Evolutionary conservation across 1,139 yeast genomes (phyloP).

Genomic region (Taphrina populina): DNA sequence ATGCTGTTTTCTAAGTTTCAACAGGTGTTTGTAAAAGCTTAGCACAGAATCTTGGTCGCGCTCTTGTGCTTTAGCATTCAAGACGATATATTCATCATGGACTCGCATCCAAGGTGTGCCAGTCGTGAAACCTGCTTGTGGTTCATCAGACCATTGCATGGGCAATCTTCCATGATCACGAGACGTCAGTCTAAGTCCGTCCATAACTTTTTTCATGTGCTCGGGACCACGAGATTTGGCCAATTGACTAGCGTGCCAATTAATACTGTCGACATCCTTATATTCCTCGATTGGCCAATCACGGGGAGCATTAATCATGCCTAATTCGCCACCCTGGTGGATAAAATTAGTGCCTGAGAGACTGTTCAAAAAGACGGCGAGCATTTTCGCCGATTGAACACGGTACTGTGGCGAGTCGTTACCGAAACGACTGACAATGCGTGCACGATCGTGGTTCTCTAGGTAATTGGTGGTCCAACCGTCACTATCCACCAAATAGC

Average conservation of each 20-base stretch:
- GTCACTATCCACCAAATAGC: slow-evolving; percentile 52
- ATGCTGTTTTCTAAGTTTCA: slow-evolving; percentile 51
- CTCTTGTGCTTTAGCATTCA: slow-evolving; percentile 54
- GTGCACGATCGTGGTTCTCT: slow-evolving; percentile 62
- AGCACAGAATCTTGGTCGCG: slow-evolving; percentile 53
- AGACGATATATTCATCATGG: slow-evolving; percentile 53
- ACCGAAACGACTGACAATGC: slow-evolving; percentile 56
- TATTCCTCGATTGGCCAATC: slow-evolving; percentile 54
- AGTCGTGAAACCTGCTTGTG: slow-evolving; percentile 54
- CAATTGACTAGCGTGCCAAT: slow-evolving; percentile 45
- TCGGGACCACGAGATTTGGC: slow-evolving; percentile 30
- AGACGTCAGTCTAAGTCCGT: slow-evolving; percentile 23
- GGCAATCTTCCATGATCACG: slow-evolving; percentile 56
- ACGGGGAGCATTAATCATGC: slow-evolving; percentile 53
- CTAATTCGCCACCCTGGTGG: slow-evolving; percentile 61
- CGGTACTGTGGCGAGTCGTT: slow-evolving; percentile 48
- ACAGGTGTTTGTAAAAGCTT: slow-evolving; percentile 51
- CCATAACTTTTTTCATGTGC: slow-evolving; percentile 21
- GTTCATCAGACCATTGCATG: slow-evolving; percentile 56
- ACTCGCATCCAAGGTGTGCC: slow-evolving; percentile 59
- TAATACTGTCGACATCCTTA: slow-evolving; percentile 53
- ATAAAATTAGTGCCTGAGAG: slow-evolving; percentile 58
- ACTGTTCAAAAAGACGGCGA: slow-evolving; percentile 52
- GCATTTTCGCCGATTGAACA: slow-evolving; percentile 51
- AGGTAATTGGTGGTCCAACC: slow-evolving; percentile 62